A percentile compares a stretch with the other conserved stretches of the same genome.
phyloP scores from a whole-genome alignment of 2,329 filamentous ascomycete genomes.

The Clarireedia sp. region DNA sequence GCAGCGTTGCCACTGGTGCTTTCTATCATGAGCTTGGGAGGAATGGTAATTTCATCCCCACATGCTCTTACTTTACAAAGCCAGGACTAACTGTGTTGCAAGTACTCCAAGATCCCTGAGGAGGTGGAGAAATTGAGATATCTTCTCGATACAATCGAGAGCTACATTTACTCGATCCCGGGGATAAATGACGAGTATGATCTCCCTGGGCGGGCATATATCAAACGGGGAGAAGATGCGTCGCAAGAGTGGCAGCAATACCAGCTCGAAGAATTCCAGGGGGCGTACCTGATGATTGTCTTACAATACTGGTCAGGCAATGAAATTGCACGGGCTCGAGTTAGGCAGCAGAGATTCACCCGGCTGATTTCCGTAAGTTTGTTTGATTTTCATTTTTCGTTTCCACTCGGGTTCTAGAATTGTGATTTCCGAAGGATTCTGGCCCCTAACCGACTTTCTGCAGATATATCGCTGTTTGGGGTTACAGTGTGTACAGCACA shows the following conservation, averaged over 20 bases:
- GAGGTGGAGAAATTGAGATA: slow-evolving; percentile 20
- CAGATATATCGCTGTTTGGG: slow-evolving; percentile 26
- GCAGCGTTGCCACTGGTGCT: slow-evolving; percentile 27
- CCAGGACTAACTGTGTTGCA: not conserved
- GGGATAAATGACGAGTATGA: slow-evolving; percentile 26
- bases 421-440: not conserved
- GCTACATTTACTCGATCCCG: slow-evolving; percentile 24
- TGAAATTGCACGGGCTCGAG: slow-evolving; percentile 21
- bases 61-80: not conserved
- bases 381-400: not conserved
- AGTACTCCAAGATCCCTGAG: slow-evolving; percentile 23
- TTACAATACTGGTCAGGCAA: slow-evolving; percentile 29
- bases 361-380: slow-evolving; percentile 24
- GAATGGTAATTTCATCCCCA: slow-evolving; percentile 21
- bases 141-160: slow-evolving; percentile 24
- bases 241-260: slow-evolving; percentile 27
- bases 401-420: too few relatives aligned
- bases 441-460: not conserved
- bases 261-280: slow-evolving; percentile 28
- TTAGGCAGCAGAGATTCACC: slow-evolving; percentile 25
- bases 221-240: slow-evolving; percentile 16
- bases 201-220: slow-evolving; percentile 21
- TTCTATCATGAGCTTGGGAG: slow-evolving; percentile 26
- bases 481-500: slow-evolving; percentile 22
- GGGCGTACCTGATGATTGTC: slow-evolving; percentile 27